Evolutionary conservation across 768 basidiomycete species (phyloP), one percentile per base, ranked within the genome.

Genomic region (Cystofilobasidium macerans): DNA sequence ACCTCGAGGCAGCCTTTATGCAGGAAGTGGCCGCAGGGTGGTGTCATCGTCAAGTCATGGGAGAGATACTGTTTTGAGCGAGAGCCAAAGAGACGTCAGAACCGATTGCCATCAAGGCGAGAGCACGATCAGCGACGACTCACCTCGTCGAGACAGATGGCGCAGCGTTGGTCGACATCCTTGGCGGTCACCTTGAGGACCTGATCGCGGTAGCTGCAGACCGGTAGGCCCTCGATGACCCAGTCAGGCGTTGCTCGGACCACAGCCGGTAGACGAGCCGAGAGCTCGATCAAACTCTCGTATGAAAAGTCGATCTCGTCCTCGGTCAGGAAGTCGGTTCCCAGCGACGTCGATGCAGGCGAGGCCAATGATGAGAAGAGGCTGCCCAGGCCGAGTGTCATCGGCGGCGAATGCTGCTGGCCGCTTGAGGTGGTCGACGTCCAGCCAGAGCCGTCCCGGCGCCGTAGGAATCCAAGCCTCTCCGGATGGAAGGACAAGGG

Each of bases 1-100:
- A 54, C 51, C 51, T 54, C 51, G 28, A 54, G 51, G 30, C 51
- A 54, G 51, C 18, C 28, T 30, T 54, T 54, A 30, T 54, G 51
- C 51, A 54, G 30, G 28, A 54, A 54, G 51, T 54, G 51, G 28
- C 51, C 28, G 28, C 51, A 54, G 18, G 51, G 51, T 16, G 30
- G 22, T 2, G 51, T 54, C 51, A 54, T 54, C 51, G 51, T 54
- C 28, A 54, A 30, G 28, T 54, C 51, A 16, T 32, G 51, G 9
- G 51, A 30, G 13, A 22, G 51, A 30, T 54, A 54, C 51, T 54
- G 51, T 8, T 14, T 4, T 8, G 28, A 7, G 51, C 5, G 30
- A 54, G 28, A 26, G n/a, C n/a, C 13, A 22, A 11, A 48, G 7
- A 22, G 16, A 4, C 28, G 48, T 51, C 24, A 51, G 24, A n/a